Evolutionary conservation across 2,329 filamentous ascomycete genomes (phyloP).

Genomic region (Fusarium sambucinum): DNA sequence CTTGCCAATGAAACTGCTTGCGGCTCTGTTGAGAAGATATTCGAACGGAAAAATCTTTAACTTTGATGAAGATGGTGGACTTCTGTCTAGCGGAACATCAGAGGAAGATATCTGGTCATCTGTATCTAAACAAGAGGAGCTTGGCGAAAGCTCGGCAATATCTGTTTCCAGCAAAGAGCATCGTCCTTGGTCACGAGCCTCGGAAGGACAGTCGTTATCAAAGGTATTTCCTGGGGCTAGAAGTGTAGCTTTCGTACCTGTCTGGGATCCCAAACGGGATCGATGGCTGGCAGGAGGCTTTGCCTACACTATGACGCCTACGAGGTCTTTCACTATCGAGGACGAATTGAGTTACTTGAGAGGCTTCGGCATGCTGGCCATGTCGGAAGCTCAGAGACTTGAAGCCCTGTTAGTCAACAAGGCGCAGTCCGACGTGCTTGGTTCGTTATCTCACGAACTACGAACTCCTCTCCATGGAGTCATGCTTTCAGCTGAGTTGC

Average conservation of each 20-base stretch:
- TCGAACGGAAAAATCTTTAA: slow-evolving; percentile 61
- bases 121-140: background rate
- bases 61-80: slow-evolving; percentile 56
- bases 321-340: slow-evolving; percentile 58
- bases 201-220: slow-evolving; percentile 43
- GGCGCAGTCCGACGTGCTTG: slow-evolving; percentile 69
- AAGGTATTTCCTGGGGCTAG: slow-evolving; percentile 58
- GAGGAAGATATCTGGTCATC: slow-evolving; percentile 43
- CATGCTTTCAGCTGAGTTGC: slow-evolving; percentile 65
- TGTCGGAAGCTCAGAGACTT: slow-evolving; percentile 66
- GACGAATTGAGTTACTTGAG: slow-evolving; percentile 64
- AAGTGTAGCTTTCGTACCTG: slow-evolving; percentile 61
- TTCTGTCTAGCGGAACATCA: slow-evolving; percentile 51
- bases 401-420: slow-evolving; percentile 55
- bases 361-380: slow-evolving; percentile 66
- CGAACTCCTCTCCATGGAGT: slow-evolving; percentile 72
- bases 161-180: background rate
- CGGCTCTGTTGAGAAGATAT: slow-evolving; percentile 58
- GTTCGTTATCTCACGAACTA: slow-evolving; percentile 71
- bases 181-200: slow-evolving; percentile 11
- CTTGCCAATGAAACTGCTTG: slow-evolving; percentile 56
- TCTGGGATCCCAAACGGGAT: slow-evolving; percentile 61
- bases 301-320: slow-evolving; percentile 60
- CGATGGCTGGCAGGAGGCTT: slow-evolving; percentile 64
- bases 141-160: background rate